Conservation (phyloP, 2,329 filamentous ascomycete species). For the Diaporthe sp. region DNA sequence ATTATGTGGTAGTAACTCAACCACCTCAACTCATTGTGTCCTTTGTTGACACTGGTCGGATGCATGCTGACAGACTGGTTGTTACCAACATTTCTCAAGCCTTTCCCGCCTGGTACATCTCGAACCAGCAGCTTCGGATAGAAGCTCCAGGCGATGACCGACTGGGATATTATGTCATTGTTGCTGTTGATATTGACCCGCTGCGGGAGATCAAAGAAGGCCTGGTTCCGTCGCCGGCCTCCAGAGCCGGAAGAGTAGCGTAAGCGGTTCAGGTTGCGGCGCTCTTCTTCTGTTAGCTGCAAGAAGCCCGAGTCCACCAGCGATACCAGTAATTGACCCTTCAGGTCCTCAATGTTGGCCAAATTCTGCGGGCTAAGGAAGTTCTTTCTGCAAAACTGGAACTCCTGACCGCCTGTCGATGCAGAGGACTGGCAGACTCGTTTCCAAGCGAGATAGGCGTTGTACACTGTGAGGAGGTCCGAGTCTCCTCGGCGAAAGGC, state of each 20-base stretch:
- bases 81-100: conserved; percentile 91
- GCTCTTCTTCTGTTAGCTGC: conserved; percentile 80
- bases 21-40: conserved; percentile 77
- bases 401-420: conserved; percentile 75
- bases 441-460: conserved; percentile 93
- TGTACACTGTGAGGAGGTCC: conserved; percentile 92
- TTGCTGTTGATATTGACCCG: conserved; percentile 82
- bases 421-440: conserved; percentile 79
- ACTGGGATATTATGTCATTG: conserved; percentile 83
- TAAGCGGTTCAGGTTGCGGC: conserved; percentile 75
- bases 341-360: conserved; percentile 93
- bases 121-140: conserved; percentile 92
- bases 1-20: conserved; percentile 98
- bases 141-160: conserved; percentile 93
- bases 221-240: conserved; percentile 72
- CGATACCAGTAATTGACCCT: conserved; percentile 88
- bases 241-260: conserved; percentile 69
- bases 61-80: conserved; percentile 92
- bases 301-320: conserved; percentile 90
- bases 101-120: conserved; percentile 78
- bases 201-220: conserved; percentile 86
- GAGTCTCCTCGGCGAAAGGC: conserved; percentile 90
- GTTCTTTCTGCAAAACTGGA: conserved; percentile 94
- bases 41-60: conserved; percentile 90
- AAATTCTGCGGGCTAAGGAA: conserved; percentile 92